phyloP scores from a whole-genome alignment of 192 early-diverging fungal genomes.

The Funneliformis mosseae region DNA sequence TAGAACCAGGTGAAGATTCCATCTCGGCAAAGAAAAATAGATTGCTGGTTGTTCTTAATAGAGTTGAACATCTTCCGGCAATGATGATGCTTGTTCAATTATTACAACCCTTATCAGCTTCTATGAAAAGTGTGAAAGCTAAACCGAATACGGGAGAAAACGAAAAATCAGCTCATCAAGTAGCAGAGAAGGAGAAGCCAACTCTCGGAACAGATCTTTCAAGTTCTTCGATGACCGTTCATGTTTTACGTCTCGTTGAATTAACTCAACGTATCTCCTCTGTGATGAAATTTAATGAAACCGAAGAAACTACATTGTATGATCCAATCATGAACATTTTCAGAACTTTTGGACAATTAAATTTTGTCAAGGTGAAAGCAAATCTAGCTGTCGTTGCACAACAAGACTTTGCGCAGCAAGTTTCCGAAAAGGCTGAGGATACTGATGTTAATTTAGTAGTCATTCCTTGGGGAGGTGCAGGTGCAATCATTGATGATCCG shows the following conservation, averaged over 20 bases:
- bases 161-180: too few relatives aligned
- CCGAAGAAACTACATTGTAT: constrained; percentile 55
- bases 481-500: constrained; percentile 15
- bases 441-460: constrained; percentile 61
- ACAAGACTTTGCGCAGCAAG: constrained; percentile 70
- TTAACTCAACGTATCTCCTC: constrained; percentile 79
- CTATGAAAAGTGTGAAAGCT: not conserved
- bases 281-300: constrained; percentile 77
- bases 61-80: constrained; percentile 45
- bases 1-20: not conserved
- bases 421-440: constrained; percentile 59
- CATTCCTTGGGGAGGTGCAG: constrained; percentile 34
- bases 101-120: constrained; percentile 22
- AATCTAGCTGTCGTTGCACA: constrained; percentile 60
- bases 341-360: constrained; percentile 77
- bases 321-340: constrained; percentile 86
- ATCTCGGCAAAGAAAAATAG: constrained; percentile 32
- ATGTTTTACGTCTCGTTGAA: constrained; percentile 79
- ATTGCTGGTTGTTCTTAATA: constrained; percentile 44
- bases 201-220: not conserved
- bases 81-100: constrained; percentile 48
- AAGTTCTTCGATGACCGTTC: constrained; percentile 39
- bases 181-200: not conserved
- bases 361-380: constrained; percentile 64
- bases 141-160: constrained; percentile 1